These are phyloP conservation scores for Leccinum ochraceum DNA, from an alignment of 768 basidiomycete genomes.

Conservation along the genomic window DNA sequence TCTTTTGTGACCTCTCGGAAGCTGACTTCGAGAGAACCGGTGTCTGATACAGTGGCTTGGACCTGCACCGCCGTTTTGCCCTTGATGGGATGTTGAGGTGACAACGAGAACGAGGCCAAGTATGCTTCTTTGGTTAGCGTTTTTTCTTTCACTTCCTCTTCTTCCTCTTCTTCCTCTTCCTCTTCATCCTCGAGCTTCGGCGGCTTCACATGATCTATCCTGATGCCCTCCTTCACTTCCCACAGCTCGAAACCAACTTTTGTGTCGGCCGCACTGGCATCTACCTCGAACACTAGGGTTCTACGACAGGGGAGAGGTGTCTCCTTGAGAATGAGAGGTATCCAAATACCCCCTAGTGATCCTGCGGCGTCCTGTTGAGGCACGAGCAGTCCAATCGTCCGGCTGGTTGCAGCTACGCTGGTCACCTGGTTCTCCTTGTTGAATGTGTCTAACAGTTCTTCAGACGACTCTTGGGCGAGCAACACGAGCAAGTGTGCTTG, in stretches of 20 bases:
- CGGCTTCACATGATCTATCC: constrained; percentile 56
- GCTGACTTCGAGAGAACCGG: constrained; percentile 39
- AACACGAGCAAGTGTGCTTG: constrained; percentile 65
- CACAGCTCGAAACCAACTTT: constrained; percentile 69
- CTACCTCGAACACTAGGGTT: constrained; percentile 57
- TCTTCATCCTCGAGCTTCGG: constrained; percentile 47
- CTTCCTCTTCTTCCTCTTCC: constrained; percentile 39
- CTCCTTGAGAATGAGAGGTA: constrained; percentile 62
- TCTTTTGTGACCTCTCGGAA: constrained; percentile 40
- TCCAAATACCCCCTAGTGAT: constrained; percentile 60
- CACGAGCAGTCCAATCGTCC: constrained; percentile 67
- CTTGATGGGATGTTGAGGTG: constrained; percentile 40
- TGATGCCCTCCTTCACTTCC: constrained; percentile 72
- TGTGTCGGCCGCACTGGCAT: constrained; percentile 38
- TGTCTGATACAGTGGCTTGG: constrained; percentile 35
- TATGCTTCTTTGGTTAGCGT: constrained; percentile 54
- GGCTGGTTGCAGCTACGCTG: constrained; percentile 54
- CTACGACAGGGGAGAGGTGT: constrained; percentile 72
- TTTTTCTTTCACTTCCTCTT: constrained; percentile 61
- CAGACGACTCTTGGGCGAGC: constrained; percentile 49
- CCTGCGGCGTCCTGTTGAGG: constrained; percentile 45
- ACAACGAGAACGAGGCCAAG: constrained; percentile 40
- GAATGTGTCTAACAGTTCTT: constrained; percentile 55
- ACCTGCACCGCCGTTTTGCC: constrained; percentile 56
- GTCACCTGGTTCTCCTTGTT: constrained; percentile 40